A percentile compares a stretch with the other conserved stretches of the same genome.
phyloP scores from a whole-genome alignment of 257 asterid genomes.

The Solanum chilense region DNA sequence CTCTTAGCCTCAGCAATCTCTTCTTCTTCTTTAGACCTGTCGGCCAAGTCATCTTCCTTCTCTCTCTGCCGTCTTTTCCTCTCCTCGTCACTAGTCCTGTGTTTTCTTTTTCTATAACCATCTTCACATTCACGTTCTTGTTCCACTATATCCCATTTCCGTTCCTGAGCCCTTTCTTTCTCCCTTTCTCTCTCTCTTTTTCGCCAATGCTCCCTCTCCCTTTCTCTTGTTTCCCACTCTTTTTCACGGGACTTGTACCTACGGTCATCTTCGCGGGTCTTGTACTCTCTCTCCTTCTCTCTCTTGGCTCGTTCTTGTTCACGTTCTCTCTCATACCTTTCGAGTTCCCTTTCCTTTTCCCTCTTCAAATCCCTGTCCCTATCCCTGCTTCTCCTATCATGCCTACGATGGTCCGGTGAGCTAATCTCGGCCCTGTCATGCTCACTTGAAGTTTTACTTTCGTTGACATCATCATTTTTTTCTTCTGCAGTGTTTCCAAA shows the following conservation, averaged over 20 bases:
- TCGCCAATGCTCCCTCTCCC: conserved; percentile 83
- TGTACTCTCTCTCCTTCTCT: conserved; percentile 90
- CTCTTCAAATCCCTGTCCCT: conserved; percentile 63
- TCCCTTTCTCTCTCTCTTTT: conserved; percentile 89
- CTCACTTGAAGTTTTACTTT: conserved; percentile 53
- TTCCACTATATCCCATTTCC: conserved; percentile 66
- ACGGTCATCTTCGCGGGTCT: conserved; percentile 92
- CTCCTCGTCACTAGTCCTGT: conserved; percentile 78
- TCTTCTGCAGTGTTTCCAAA: conserved; percentile 46
- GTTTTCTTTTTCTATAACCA: conserved; percentile 74
- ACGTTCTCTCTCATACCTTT: conserved; percentile 88
- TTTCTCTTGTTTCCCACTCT: conserved; percentile 98
- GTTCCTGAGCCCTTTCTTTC: conserved; percentile 76
- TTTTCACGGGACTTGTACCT: conserved; percentile 83
- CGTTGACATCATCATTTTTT: conserved; percentile 63
- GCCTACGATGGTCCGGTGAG: conserved; percentile 86
- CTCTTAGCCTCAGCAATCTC: conserved; percentile 68
- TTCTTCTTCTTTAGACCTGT: conserved; percentile 75
- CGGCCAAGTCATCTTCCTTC: conserved; percentile 82
- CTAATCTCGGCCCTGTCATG: conserved; percentile 54
- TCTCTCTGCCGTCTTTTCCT: conserved; percentile 82
- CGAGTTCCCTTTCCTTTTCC: conserved; percentile 88
- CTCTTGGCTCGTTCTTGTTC: conserved; percentile 92
- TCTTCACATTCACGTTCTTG: conserved; percentile 89
- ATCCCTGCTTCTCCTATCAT: conserved; percentile 64